Conservation (phyloP, 768 basidiomycete genomes). For the Phanerochaete carnosa region DNA sequence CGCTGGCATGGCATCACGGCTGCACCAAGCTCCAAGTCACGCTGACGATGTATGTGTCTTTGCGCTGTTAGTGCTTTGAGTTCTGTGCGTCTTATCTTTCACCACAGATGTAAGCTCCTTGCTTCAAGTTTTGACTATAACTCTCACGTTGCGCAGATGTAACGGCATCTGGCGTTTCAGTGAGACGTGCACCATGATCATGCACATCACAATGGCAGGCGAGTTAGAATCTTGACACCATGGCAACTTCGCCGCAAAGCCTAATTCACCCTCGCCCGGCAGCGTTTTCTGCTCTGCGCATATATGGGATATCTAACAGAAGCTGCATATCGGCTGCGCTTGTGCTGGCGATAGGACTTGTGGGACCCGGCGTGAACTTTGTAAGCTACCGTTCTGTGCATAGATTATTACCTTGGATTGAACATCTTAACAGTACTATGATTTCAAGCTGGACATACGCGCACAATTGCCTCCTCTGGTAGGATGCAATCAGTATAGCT, state of each 20-base stretch:
- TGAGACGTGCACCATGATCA: neutral
- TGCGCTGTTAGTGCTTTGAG: no score
- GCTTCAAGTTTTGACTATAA: no score
- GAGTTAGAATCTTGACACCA: neutral
- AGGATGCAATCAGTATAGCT: neutral
- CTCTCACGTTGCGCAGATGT: neutral
- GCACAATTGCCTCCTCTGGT: neutral
- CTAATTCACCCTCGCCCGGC: neutral
- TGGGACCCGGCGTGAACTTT: neutral
- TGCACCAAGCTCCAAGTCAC: neutral
- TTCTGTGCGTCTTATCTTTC: neutral
- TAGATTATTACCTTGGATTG: neutral
- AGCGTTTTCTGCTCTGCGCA: neutral
- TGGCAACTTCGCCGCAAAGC: no score
- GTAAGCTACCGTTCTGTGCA: neutral
- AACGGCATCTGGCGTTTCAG: neutral
- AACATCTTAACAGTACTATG: neutral
- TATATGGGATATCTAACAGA: neutral
- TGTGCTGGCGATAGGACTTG: neutral
- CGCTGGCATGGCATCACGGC: neutral
- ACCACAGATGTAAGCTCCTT: neutral
- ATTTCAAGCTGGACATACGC: neutral
- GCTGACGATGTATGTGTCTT: neutral
- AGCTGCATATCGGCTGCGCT: neutral
- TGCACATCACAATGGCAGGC: neutral